Conservation (phyloP, 78 protist genomes). For the Dictyostelium purpureum region DNA sequence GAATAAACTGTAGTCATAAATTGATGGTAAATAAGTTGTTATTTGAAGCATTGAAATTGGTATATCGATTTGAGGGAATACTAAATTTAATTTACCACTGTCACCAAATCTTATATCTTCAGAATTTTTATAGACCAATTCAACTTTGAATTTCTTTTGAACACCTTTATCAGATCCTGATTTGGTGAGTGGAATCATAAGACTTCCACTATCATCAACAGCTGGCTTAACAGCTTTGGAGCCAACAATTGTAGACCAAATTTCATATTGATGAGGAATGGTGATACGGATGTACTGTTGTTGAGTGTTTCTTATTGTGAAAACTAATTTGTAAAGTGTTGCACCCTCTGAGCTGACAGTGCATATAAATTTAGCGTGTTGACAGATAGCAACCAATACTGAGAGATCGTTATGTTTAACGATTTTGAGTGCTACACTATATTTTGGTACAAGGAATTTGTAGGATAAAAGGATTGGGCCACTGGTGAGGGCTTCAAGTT, state of each 20-base stretch:
- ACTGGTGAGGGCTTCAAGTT: not conserved
- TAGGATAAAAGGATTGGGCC: slow-evolving; percentile 53
- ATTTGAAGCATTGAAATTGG: slow-evolving; percentile 29
- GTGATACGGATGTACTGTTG: slow-evolving; percentile 67
- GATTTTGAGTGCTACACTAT: not conserved
- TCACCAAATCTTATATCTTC: not conserved
- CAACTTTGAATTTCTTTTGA: slow-evolving; percentile 52
- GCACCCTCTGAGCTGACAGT: slow-evolving; percentile 54
- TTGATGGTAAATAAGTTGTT: slow-evolving; percentile 23
- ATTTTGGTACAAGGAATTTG: slow-evolving; percentile 61
- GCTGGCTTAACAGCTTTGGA: slow-evolving; percentile 57
- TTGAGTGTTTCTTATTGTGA: slow-evolving; percentile 42
- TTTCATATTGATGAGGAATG: slow-evolving; percentile 55
- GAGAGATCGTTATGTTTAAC: slow-evolving; percentile 39
- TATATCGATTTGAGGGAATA: slow-evolving; percentile 63
- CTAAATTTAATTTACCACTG: not conserved
- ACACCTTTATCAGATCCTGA: slow-evolving; percentile 27
- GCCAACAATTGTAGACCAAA: slow-evolving; percentile 57
- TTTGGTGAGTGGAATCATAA: slow-evolving; percentile 59
- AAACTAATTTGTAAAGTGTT: slow-evolving; percentile 24
- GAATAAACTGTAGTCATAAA: slow-evolving; percentile 1
- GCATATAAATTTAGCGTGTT: slow-evolving; percentile 33
- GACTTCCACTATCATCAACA: slow-evolving; percentile 16
- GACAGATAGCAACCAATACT: slow-evolving; percentile 57
- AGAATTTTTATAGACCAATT: slow-evolving; percentile 33